Conservation (phyloP, 176 grass and related monocot species). For the Alloteropsis semialata region DNA sequence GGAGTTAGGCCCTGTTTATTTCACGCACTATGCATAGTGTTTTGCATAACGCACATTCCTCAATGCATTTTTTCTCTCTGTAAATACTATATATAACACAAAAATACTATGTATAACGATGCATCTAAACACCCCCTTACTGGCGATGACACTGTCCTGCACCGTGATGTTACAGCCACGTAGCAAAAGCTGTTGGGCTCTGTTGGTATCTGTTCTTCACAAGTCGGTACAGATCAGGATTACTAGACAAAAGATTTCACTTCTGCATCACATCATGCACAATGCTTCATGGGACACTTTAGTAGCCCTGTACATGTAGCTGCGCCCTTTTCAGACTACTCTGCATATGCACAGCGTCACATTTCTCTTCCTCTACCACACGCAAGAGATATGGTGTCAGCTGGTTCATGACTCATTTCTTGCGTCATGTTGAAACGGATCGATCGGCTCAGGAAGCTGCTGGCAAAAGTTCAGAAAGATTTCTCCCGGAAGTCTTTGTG, state of each 20-base stretch:
- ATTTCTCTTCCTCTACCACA: neutral
- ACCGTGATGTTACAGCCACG: constrained; percentile 28
- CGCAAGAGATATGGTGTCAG: constrained; percentile 10
- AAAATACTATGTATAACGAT: too few species aligned
- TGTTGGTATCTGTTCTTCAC: neutral
- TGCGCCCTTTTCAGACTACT: constrained; percentile 12
- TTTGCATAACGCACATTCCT: too few species aligned
- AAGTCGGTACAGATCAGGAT: neutral
- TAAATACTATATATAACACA: too few species aligned
- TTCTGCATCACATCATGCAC: neutral
- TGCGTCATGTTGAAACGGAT: neutral
- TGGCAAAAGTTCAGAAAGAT: neutral
- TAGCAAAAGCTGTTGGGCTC: neutral
- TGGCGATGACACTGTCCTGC: neutral
- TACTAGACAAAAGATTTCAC: too few species aligned
- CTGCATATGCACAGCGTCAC: neutral
- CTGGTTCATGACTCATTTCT: neutral
- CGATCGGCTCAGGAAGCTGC: constrained; percentile 4
- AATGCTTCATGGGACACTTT: constrained; percentile 1
- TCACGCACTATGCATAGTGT: too few species aligned
- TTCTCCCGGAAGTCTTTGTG: neutral
- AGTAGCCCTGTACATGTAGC: neutral
- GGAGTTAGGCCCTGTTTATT: too few species aligned
- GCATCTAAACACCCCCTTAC: too few species aligned
- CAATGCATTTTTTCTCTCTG: too few species aligned